Evolutionary conservation across 257 asterid species (phyloP).

Genomic region (Nemophila menziesii): DNA sequence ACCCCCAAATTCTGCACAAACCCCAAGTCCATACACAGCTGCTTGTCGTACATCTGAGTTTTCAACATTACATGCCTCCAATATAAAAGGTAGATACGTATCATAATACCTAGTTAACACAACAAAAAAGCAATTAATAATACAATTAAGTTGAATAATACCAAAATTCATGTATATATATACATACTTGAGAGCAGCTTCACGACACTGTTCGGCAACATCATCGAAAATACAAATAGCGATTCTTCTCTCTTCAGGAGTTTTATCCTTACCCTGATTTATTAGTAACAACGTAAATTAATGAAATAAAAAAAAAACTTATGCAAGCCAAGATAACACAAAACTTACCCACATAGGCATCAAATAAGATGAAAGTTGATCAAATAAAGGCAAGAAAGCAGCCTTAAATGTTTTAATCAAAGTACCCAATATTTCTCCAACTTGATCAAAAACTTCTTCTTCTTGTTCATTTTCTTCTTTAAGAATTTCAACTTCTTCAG

Average conservation of each 20-base stretch:
- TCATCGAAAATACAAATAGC: conserved; percentile 98
- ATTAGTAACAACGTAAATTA: conserved; percentile 3
- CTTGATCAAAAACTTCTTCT: conserved; percentile 98
- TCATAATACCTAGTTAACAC: conserved; percentile 67
- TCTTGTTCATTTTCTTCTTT: conserved; percentile 97
- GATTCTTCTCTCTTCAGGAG: conserved; percentile 94
- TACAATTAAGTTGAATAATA: background rate
- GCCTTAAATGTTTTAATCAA: conserved; percentile 81
- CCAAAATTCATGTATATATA: too few species aligned
- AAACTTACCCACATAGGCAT: conserved; percentile 99
- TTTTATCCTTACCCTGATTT: conserved; percentile 94
- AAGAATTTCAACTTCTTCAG: conserved; percentile 89
- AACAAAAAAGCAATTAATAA: background rate
- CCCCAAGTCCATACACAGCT: conserved; percentile 93
- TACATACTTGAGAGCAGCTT: conserved; percentile 67
- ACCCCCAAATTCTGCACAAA: conserved; percentile 90
- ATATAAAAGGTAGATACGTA: conserved; percentile 80
- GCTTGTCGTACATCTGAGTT: conserved; percentile 95
- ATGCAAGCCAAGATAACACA: background rate
- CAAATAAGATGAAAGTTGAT: conserved; percentile 68
- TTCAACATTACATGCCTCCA: conserved; percentile 96
- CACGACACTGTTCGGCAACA: conserved; percentile 95
- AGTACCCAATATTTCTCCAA: conserved; percentile 91
- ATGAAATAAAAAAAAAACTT: background rate
- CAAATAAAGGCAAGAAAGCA: conserved; percentile 91